Evolutionary conservation across 768 basidiomycete species (phyloP), one percentile per base, ranked within the genome.

Genomic region (Suillus tomentosus): DNA sequence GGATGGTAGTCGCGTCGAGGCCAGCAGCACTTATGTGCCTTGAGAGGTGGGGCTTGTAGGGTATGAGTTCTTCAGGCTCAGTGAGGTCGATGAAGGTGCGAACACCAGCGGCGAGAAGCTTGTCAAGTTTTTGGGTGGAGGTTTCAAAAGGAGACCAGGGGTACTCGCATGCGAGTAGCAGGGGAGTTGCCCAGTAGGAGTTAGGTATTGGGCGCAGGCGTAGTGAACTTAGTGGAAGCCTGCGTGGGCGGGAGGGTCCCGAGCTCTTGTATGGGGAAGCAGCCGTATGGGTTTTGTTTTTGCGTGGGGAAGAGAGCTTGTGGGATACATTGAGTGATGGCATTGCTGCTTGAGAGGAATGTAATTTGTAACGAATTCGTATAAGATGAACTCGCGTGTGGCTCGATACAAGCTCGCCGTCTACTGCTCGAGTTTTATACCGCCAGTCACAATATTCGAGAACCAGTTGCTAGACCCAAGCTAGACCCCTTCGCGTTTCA

Each of bases 31-130:
- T 70, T 5, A 87, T 86, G 61, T 88, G 85, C 48, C 75, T 70
- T 56, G 78, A 74, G 66, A 93, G 84, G 71, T 81, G 80, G 37
- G 81, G 79, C 19, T 79, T 78, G 74, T 92, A 93, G 0, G 90
- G 86, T 24, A 82, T 79, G 54, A 93, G 85, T 75, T 93, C 91
- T 50, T 88, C 87, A n/a, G 79, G 79, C 69, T 93, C 91, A n/a
- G 91, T 93, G 70, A 93, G 85, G 78, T 93, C 91, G 73, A 92
- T 87, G 75, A 92, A 92, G 5, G 91, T 91, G 65, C 89, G 87
- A 9, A 91, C 87, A 55, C 91, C 91, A 1, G 89, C 85, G 11
- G 77, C 77, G 31, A 93, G 85, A 59, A 93, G 81, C 0, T 85
- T 85, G 77, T 91, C 90, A 66, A 93, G 83, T 70, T 93, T 92